Conservation (phyloP, 352 stramenopile genomes). For the Discostella stelligera region DNA sequence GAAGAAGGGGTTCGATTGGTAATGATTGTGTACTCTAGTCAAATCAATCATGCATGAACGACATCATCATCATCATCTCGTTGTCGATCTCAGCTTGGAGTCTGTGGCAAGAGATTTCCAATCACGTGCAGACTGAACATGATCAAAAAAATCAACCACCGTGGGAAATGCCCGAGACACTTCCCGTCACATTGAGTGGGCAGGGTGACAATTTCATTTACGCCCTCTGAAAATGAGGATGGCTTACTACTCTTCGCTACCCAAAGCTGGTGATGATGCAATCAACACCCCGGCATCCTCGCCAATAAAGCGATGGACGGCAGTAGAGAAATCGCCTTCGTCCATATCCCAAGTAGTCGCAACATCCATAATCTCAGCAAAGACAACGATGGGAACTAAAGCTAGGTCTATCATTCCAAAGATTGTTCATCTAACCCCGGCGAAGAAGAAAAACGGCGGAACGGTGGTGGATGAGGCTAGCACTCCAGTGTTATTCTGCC, state of each 20-base stretch:
- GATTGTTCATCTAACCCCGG: neutral
- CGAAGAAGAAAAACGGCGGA: neutral
- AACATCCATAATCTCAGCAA: conserved; percentile 8
- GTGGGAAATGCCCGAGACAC: too few relatives aligned
- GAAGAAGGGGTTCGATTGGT: too few relatives aligned
- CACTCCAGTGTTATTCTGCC: conserved; percentile 12
- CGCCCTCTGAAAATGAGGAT: neutral
- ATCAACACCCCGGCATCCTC: neutral
- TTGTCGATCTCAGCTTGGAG: too few relatives aligned
- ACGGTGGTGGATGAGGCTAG: conserved; percentile 2
- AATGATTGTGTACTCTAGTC: too few relatives aligned
- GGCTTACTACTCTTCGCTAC: neutral
- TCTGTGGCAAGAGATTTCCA: neutral
- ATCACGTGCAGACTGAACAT: neutral
- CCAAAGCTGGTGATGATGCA: neutral
- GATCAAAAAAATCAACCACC: too few relatives aligned
- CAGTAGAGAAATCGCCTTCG: too few relatives aligned
- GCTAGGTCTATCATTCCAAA: conserved; percentile 1
- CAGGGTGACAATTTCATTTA: too few relatives aligned
- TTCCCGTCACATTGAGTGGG: too few relatives aligned
- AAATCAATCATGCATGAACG: too few relatives aligned
- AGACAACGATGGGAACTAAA: neutral
- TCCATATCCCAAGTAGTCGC: conserved; percentile 9
- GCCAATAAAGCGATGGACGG: neutral
- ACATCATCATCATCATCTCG: too few relatives aligned